phyloP scores from a whole-genome alignment of 192 early-diverging fungal genomes.

The Borealophlyctis nickersoniae region DNA sequence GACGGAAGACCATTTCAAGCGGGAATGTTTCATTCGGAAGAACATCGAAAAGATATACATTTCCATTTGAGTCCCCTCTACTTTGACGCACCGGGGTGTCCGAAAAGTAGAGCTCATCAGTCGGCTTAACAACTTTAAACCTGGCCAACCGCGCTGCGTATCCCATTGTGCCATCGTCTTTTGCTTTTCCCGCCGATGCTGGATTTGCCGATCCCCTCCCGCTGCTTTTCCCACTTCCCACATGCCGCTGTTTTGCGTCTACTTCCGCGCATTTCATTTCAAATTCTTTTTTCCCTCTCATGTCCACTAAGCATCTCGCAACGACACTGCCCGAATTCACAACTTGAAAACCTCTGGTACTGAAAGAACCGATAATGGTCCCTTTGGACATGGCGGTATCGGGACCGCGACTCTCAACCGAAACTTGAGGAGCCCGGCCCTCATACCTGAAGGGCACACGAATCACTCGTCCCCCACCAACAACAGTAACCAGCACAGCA shows the following conservation, averaged over 20 bases:
- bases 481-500: constrained; percentile 26
- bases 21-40: constrained; percentile 24
- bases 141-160: not conserved
- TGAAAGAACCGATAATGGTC: constrained; percentile 26
- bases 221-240: too few relatives aligned
- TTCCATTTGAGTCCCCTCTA: not conserved
- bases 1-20: constrained; percentile 25
- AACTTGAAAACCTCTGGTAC: not conserved
- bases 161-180: not conserved
- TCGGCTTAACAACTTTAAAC: not conserved
- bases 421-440: constrained; percentile 25
- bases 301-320: not conserved
- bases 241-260: too few relatives aligned
- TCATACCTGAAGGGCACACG: constrained; percentile 49
- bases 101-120: too few relatives aligned
- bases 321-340: not conserved
- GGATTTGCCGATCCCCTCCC: too few relatives aligned
- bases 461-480: constrained; percentile 36
- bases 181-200: too few relatives aligned
- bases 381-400: constrained; percentile 27
- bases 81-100: too few relatives aligned
- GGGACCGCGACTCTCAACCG: constrained; percentile 9
- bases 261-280: too few relatives aligned
- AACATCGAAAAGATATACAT: constrained; percentile 27
- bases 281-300: too few relatives aligned